These are phyloP conservation scores for Penicillium soppii DNA, from an alignment of 495 filamentous ascomycete species.

Conservation along the genomic window DNA sequence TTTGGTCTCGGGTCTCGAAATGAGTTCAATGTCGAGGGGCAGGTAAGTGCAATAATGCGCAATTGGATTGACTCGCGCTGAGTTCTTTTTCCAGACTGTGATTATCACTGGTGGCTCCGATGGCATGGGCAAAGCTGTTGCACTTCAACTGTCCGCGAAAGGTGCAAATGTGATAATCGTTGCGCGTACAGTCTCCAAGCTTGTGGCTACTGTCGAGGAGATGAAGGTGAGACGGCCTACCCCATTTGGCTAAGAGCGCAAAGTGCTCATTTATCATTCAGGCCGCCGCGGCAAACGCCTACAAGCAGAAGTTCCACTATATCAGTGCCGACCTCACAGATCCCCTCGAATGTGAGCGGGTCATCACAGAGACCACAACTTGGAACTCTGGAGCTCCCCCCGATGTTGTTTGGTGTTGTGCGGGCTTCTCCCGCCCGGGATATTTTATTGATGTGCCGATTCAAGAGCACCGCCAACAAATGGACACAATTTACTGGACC, in stretches of 20 bases:
- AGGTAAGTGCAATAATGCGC: slow-evolving; percentile 48
- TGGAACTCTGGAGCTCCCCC: slow-evolving; percentile 78
- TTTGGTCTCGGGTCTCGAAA: slow-evolving; percentile 61
- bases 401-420: slow-evolving; percentile 91
- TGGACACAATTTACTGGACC: slow-evolving; percentile 91
- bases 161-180: slow-evolving; percentile 88
- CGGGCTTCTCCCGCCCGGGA: slow-evolving; percentile 70
- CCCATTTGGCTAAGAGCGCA: neutral
- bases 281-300: slow-evolving; percentile 57
- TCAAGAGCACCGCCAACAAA: slow-evolving; percentile 68
- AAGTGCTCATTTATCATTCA: slow-evolving; percentile 29
- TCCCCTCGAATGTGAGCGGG: slow-evolving; percentile 60
- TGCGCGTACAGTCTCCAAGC: slow-evolving; percentile 71
- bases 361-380: slow-evolving; percentile 70
- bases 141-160: slow-evolving; percentile 69
- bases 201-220: slow-evolving; percentile 66
- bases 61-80: slow-evolving; percentile 7
- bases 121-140: slow-evolving; percentile 80
- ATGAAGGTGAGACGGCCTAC: slow-evolving; percentile 51
- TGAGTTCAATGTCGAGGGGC: slow-evolving; percentile 77
- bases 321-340: slow-evolving; percentile 81
- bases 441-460: slow-evolving; percentile 75
- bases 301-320: slow-evolving; percentile 74
- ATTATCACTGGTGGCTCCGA: slow-evolving; percentile 90
- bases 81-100: slow-evolving; percentile 59